A percentile compares a stretch with the other conserved stretches of the same genome.
phyloP scores from a whole-genome alignment of 306 rosid genomes.

The Rosa rugosa region DNA sequence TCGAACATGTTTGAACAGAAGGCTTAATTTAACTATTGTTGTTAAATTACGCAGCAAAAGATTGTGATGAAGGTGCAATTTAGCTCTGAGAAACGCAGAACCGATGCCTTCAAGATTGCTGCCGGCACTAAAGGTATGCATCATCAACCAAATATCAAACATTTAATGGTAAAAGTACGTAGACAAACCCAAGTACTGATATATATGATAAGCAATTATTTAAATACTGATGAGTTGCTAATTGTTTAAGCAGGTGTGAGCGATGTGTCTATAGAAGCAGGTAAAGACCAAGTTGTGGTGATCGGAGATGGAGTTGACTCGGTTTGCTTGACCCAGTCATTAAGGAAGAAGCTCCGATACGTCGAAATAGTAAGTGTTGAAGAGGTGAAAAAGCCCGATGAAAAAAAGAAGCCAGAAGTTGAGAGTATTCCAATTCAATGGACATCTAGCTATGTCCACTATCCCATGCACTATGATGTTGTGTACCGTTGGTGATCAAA shows the following conservation, averaged over 20 bases:
- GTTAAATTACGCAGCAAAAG: constrained; percentile 6
- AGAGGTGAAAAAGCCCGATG: background rate
- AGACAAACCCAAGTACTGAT: background rate
- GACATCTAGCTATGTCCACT: background rate
- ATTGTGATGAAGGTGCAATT: constrained; percentile 30
- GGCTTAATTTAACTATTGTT: background rate
- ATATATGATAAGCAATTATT: no score
- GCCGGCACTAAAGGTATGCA: constrained; percentile 19
- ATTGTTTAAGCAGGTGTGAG: constrained; percentile 18
- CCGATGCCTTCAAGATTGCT: constrained; percentile 37
- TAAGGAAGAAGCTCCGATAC: constrained; percentile 17
- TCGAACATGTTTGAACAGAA: background rate
- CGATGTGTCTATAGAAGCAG: constrained; percentile 36
- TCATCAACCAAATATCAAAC: background rate
- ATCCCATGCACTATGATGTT: background rate
- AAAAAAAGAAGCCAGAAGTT: background rate
- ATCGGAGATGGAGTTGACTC: constrained; percentile 24
- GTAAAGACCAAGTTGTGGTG: constrained; percentile 32
- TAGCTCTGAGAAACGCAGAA: constrained; percentile 27
- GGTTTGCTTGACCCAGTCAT: constrained; percentile 7
- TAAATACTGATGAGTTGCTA: background rate
- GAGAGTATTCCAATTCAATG: background rate
- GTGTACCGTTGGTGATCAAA: background rate
- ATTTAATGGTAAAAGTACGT: background rate
- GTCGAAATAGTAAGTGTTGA: constrained; percentile 12